These are phyloP conservation scores for Fusarium continuum DNA, from an alignment of 2,329 filamentous ascomycete species.

Conservation along the genomic window DNA sequence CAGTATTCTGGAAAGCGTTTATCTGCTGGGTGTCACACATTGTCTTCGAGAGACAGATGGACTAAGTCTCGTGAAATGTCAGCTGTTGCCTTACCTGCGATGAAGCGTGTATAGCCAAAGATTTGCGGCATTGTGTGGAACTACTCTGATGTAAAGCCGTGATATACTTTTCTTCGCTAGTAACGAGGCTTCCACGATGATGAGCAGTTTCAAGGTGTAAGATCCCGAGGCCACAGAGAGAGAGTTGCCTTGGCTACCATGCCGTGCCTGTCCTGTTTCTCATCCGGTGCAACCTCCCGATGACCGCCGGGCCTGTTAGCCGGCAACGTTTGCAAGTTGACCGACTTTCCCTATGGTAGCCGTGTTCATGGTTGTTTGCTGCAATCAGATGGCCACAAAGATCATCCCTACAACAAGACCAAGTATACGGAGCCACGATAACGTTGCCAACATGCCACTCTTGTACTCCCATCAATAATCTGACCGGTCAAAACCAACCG, in stretches of 20 bases:
- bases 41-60: neutral
- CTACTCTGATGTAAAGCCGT: neutral
- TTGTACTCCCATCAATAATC: slow-evolving; percentile 24
- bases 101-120: neutral
- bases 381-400: slow-evolving; percentile 7
- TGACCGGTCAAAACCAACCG: slow-evolving; percentile 34
- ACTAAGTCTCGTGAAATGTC: neutral
- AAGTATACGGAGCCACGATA: slow-evolving; percentile 24
- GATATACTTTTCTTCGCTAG: neutral
- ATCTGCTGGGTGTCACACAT: slow-evolving; percentile 9
- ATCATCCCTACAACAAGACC: slow-evolving; percentile 11
- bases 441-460: slow-evolving; percentile 16
- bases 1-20: slow-evolving; percentile 13
- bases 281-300: slow-evolving; percentile 29
- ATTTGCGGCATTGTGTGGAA: neutral
- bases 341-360: slow-evolving; percentile 22
- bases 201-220: neutral
- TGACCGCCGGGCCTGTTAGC: slow-evolving; percentile 13
- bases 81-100: slow-evolving; percentile 20
- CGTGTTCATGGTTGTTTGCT: slow-evolving; percentile 12
- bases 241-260: neutral
- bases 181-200: neutral
- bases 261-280: slow-evolving; percentile 5
- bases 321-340: slow-evolving; percentile 7
- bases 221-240: neutral